phyloP scores from a whole-genome alignment of 371 early-diverging fungal species.

The Mortierella sp. region DNA sequence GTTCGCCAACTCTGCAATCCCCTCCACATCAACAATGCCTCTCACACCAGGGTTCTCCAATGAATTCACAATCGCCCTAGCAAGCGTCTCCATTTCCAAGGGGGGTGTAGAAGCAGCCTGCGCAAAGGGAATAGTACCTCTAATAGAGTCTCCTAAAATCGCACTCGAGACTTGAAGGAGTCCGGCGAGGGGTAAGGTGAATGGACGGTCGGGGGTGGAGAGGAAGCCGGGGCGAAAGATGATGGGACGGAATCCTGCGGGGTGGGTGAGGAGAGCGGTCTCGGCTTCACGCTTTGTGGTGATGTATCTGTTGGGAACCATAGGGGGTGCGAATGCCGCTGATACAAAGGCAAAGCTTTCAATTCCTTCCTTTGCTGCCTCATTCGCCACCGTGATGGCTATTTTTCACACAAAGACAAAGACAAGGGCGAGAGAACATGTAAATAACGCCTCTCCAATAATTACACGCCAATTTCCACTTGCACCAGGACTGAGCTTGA shows the following conservation, averaged over 20 bases:
- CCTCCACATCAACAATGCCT: conserved; percentile 69
- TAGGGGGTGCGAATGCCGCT: conserved; percentile 76
- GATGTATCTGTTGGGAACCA: conserved; percentile 80
- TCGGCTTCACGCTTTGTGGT: conserved; percentile 86
- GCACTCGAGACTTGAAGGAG: conserved; percentile 66
- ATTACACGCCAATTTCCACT: background rate
- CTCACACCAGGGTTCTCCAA: conserved; percentile 60
- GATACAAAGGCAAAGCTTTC: conserved; percentile 80
- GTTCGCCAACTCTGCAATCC: conserved; percentile 55
- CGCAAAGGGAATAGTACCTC: conserved; percentile 70
- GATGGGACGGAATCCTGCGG: conserved; percentile 67
- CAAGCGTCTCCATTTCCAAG: conserved; percentile 72
- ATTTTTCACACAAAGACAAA: background rate
- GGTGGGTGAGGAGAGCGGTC: conserved; percentile 63
- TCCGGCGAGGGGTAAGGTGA: conserved; percentile 73
- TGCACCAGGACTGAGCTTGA: too few species aligned
- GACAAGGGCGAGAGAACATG: background rate
- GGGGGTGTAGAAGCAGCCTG: conserved; percentile 73
- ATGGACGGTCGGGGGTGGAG: conserved; percentile 71
- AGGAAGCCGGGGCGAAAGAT: conserved; percentile 82
- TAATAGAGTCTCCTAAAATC: conserved; percentile 62
- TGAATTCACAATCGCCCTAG: conserved; percentile 69
- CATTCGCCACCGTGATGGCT: conserved; percentile 70
- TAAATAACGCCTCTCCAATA: background rate
- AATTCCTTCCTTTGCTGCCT: conserved; percentile 65